These are phyloP conservation scores for Climacium dendroides DNA, from an alignment of 225 moss, liverwort and hornwort genomes.

Conservation along the genomic window DNA sequence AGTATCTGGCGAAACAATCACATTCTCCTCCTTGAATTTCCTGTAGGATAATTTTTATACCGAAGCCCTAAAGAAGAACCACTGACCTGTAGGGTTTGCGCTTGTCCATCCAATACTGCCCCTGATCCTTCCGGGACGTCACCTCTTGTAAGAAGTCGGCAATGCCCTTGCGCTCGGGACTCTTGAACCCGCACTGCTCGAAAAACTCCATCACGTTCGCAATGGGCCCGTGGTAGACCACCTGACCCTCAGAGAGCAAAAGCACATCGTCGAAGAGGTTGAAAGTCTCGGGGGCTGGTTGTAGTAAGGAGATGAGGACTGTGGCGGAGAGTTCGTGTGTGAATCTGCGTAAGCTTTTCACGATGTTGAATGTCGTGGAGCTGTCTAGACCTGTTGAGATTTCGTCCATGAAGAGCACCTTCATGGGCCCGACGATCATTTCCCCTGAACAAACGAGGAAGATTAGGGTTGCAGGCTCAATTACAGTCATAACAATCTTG, in stretches of 20 bases:
- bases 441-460: constrained; percentile 29
- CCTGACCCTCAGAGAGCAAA: constrained; percentile 64
- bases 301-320: constrained; percentile 47
- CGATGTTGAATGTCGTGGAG: constrained; percentile 56
- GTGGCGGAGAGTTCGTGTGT: constrained; percentile 32
- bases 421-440: constrained; percentile 75
- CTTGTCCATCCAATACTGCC: constrained; percentile 78
- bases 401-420: constrained; percentile 71
- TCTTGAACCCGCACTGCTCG: constrained; percentile 55
- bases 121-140: constrained; percentile 88
- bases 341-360: constrained; percentile 38
- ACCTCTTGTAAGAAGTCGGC: constrained; percentile 84
- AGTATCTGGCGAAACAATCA: not conserved
- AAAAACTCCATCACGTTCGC: constrained; percentile 38
- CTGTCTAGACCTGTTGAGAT: constrained; percentile 74
- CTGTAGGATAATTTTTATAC: too few relatives aligned
- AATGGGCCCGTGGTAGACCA: constrained; percentile 61
- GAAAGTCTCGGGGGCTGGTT: constrained; percentile 68
- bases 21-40: not conserved
- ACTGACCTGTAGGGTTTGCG: constrained; percentile 40
- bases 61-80: not conserved
- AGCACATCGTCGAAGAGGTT: constrained; percentile 63
- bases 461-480: not conserved
- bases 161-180: constrained; percentile 57
- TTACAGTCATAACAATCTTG: not conserved